Evolutionary conservation across 345 rosid genomes (phyloP), one percentile per base, ranked within the genome.

Genomic region (Salix arbutifolia): DNA sequence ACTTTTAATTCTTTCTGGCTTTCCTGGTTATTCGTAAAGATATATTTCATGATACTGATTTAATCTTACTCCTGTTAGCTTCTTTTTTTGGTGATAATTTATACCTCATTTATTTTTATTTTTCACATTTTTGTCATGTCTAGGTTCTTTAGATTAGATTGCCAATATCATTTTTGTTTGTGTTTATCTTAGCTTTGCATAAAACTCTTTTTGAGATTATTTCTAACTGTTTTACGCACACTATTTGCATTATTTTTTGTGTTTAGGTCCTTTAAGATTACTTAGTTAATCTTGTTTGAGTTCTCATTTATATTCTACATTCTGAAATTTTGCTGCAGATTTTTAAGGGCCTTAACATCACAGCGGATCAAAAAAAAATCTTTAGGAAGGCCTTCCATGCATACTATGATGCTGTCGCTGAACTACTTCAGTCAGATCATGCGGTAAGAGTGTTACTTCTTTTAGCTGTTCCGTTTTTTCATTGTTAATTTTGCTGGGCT

Each of bases 381-480:
- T 87, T 94, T 79, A 89, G 77, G 88, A 94, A 91, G 87, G 90
- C 93, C 71, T 91, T 91, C 81, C 87, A 90, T 82, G 40, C 88
- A 72, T 96, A 92, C 82, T 92, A 89, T 78, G 97, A 94, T 77
- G 88, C 93, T 81, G 94, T 84, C 7, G 80, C 92, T 30, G 99
- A 96, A 83, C 83, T 91, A 53, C 99, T 96, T 85, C 97, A 85
- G 78, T 89, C 94, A 70, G 99, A 96, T 79, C 98, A 94, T 87
- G 77, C 89, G 78, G 99, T 94, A 84, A 88, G 90, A 62, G 75
- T 79, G 72, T 69, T 79, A n/a, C 25, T 28, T 60, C 74, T 56
- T 80, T 44, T 78, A 3, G 17, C 64, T n/a, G 26, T 65, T 71
- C 5, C 65, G 35, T 40, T 52, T 13, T 6, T 68, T 28, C 12